Conservation (phyloP, 768 basidiomycete genomes). For the Russula vinacea region DNA sequence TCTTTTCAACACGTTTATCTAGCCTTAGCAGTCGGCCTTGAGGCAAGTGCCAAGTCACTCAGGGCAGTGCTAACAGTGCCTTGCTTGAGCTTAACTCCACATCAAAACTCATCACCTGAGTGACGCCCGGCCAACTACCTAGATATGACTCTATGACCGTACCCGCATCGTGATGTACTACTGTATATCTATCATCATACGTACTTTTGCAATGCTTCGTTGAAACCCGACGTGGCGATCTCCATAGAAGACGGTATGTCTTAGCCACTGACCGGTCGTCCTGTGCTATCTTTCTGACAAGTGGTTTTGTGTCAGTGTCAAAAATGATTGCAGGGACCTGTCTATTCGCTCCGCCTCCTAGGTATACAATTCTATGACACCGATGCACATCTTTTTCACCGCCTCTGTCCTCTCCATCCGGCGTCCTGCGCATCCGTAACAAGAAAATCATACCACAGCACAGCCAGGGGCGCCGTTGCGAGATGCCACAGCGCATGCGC, state of each 20-base stretch:
- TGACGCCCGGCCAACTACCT: constrained; percentile 5
- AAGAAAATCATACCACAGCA: constrained; percentile 85
- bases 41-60: background rate
- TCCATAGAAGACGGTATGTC: background rate
- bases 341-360: background rate
- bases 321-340: background rate
- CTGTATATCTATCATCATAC: background rate
- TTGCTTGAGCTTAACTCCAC: background rate
- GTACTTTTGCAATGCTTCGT: background rate
- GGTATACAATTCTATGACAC: background rate
- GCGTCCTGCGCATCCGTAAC: constrained; percentile 66
- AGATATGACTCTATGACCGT: background rate
- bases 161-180: constrained; percentile 14
- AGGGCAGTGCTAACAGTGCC: constrained; percentile 1
- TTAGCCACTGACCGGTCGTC: background rate
- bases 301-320: no score
- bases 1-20: background rate
- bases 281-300: no score
- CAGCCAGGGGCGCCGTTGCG: constrained; percentile 71
- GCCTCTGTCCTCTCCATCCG: constrained; percentile 55
- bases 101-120: constrained; percentile 2
- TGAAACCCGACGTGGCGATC: background rate
- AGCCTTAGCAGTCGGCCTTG: background rate
- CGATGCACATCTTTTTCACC: constrained; percentile 18
- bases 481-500: constrained; percentile 95